Evolutionary conservation across 305 asterid genomes (phyloP).

Genomic region (Ruellia speciosa): DNA sequence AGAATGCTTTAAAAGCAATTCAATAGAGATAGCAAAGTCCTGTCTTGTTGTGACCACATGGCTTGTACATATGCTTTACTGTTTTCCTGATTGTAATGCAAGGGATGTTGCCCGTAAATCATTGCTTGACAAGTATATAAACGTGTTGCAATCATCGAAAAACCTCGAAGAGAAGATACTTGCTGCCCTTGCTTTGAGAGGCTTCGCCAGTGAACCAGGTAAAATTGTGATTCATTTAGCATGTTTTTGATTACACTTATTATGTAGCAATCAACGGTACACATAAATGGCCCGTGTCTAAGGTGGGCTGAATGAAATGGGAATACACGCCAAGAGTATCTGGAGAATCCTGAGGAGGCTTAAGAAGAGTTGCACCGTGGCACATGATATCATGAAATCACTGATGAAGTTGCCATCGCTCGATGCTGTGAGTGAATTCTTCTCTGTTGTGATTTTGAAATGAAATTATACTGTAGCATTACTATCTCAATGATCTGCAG

Average conservation of each 20-base stretch:
- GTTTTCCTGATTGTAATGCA: conserved; percentile 57
- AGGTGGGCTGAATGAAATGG: conserved; percentile 57
- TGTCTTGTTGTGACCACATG: conserved; percentile 63
- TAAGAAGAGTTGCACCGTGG: conserved; percentile 48
- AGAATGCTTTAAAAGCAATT: conserved; percentile 60
- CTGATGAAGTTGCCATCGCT: conserved; percentile 63
- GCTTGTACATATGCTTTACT: conserved; percentile 69
- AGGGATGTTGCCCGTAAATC: conserved; percentile 59
- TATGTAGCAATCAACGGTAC: conserved; percentile 14
- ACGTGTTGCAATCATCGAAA: conserved; percentile 66
- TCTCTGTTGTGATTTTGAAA: not conserved
- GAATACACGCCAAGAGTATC: conserved; percentile 43
- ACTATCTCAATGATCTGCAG: conserved; percentile 31
- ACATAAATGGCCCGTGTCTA: not conserved
- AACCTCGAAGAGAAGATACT: conserved; percentile 68
- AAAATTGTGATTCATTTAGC: conserved; percentile 9
- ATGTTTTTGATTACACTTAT: not conserved
- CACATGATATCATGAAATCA: conserved; percentile 53
- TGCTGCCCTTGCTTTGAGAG: conserved; percentile 65
- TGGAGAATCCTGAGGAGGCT: conserved; percentile 62
- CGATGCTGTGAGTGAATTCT: conserved; percentile 51
- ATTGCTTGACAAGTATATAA: conserved; percentile 62
- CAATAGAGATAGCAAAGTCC: conserved; percentile 61
- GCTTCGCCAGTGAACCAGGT: conserved; percentile 63
- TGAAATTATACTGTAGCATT: not conserved